A percentile compares a stretch with the other conserved stretches of the same genome.
These are phyloP conservation scores for Phytophthora constricta DNA, from an alignment of 352 stramenopile species.

Conservation along the genomic window DNA sequence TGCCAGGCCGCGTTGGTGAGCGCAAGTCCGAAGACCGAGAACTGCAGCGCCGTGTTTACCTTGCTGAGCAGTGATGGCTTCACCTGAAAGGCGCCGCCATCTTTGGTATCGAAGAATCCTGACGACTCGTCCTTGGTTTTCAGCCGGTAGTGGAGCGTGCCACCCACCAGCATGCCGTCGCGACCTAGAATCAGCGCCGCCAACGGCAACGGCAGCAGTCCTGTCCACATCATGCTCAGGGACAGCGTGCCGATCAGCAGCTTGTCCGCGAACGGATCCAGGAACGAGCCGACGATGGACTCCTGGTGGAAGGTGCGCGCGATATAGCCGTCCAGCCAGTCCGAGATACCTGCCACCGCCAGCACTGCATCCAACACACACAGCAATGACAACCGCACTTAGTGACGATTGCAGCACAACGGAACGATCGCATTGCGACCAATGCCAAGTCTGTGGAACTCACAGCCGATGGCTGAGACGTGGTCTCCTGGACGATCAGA, in stretches of 20 bases:
- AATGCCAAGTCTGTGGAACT: constrained; percentile 8
- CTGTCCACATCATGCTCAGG: constrained; percentile 75
- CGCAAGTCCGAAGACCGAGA: constrained; percentile 74
- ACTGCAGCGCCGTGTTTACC: constrained; percentile 82
- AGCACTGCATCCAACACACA: constrained; percentile 51
- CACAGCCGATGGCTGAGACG: constrained; percentile 72
- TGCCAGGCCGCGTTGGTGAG: constrained; percentile 81
- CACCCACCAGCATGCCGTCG: constrained; percentile 74
- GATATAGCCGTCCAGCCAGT: constrained; percentile 87
- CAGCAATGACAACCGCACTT: no score
- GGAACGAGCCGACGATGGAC: constrained; percentile 83
- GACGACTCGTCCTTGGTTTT: constrained; percentile 73
- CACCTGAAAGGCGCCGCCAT: constrained; percentile 76
- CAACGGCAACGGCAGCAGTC: constrained; percentile 66
- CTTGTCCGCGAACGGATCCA: constrained; percentile 87
- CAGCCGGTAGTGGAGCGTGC: constrained; percentile 79
- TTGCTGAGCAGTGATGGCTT: constrained; percentile 78
- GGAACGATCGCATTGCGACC: no score
- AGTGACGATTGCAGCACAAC: no score
- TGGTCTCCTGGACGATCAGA: constrained; percentile 73
- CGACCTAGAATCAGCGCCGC: constrained; percentile 76
- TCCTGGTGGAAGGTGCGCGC: constrained; percentile 77
- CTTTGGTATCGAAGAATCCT: constrained; percentile 82
- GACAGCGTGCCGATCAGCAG: constrained; percentile 79
- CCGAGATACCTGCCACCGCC: constrained; percentile 70